Base-by-base conservation (phyloP, 371 early-diverging fungal genomes). In the Cladochytrium tenue region DNA sequence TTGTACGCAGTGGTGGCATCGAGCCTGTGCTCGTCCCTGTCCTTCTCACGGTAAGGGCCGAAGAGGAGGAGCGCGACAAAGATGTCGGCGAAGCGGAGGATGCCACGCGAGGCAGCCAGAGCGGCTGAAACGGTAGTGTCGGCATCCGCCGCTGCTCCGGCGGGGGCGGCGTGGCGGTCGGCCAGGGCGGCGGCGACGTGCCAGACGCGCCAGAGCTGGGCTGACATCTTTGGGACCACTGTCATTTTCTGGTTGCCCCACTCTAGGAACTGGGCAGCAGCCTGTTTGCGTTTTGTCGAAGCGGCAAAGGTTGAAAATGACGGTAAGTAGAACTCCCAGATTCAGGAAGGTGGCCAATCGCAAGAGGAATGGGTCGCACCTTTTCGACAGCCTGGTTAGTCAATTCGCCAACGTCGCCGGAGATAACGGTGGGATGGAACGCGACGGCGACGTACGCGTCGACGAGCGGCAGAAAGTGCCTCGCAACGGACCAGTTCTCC, bases 1-100 rank as follows among this genome's bases (percentile, higher is more conserved):
- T 82, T 85, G 4, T 75, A 60, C 13, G 81, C 64, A n/a, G 83
- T 70, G 0, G 79, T 74, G 0, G 84, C 79, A 60, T 87, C 88
- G 36, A 84, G 53, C 57, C 80, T 82, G 67, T 82, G 83, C 59
- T 85, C 86, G 2, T 83, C 83, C 35, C 81, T 72, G 51, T 86
- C 81, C 31, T 57, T 55, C 23, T 75, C 78, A 28, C 86, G 65
- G 35, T 78, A 32, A 5, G 88, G 88, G 0, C 88, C 88, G 74
- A 77, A 88, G 1, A 80, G 59, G 26, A 81, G 67, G 20, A 88
- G 50, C 13, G 65, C 55, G 0, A 76, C 67, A 7, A 88, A 68
- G 53, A 80, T 74, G 1, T 68, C 67, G 2, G 67, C 64, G 65
- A 81, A 81, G 2, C 72, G 70, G 28, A 75, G 58, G 74, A 83